Percentiles rank a stretch among this genome's conserved stretches.
Evolutionary conservation across 2,329 filamentous ascomycete species (phyloP).

Genomic region (Talaromyces sp.): DNA sequence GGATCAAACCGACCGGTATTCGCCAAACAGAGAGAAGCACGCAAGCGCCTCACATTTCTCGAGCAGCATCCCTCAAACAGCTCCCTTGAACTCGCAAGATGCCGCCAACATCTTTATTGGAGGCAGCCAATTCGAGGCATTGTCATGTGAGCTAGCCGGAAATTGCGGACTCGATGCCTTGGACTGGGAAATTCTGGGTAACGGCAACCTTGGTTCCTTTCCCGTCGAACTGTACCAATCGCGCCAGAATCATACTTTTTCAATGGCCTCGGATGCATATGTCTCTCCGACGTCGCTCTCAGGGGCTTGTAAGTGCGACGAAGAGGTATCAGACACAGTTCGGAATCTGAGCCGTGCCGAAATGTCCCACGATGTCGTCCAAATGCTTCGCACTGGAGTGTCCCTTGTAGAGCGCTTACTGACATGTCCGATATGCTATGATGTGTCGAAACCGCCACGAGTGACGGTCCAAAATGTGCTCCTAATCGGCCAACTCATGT

Average conservation of each 20-base stretch:
- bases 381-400: constrained; percentile 20
- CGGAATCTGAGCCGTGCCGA: constrained; percentile 21
- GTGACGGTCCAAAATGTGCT: constrained; percentile 30
- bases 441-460: constrained; percentile 28
- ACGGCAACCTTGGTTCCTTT: constrained; percentile 20
- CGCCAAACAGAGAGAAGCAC: not conserved
- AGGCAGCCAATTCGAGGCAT: constrained; percentile 16
- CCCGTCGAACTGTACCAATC: constrained; percentile 21
- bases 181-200: constrained; percentile 21
- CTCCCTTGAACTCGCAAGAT: constrained; percentile 1
- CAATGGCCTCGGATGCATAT: constrained; percentile 12
- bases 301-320: constrained; percentile 25
- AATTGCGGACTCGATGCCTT: constrained; percentile 24
- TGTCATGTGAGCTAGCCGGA: constrained; percentile 22
- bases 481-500: constrained; percentile 27
- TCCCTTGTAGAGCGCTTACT: constrained; percentile 24
- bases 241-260: not conserved
- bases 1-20: constrained; percentile 15
- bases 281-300: constrained; percentile 21
- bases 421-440: constrained; percentile 28
- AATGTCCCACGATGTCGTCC: constrained; percentile 22
- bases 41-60: not conserved
- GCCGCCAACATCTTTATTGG: constrained; percentile 17
- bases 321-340: constrained; percentile 20
- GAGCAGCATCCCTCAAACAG: constrained; percentile 1